Evolutionary conservation across 495 filamentous ascomycete genomes (phyloP).

Genomic region (Penicillium cinerascens): DNA sequence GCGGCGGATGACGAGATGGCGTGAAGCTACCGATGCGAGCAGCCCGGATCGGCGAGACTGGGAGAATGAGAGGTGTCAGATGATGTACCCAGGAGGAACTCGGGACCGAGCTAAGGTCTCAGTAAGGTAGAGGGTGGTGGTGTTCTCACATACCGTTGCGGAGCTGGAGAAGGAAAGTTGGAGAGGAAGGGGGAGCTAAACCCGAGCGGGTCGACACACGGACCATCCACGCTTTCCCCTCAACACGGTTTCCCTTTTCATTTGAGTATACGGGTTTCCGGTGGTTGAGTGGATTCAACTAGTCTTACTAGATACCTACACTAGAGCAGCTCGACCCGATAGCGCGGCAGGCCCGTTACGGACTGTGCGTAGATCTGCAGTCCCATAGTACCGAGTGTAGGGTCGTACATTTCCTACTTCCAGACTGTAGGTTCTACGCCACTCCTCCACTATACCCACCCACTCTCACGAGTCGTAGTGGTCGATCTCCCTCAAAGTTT

Average conservation of each 20-base stretch:
- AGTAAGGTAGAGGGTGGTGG: neutral
- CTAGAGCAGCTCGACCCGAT: no score
- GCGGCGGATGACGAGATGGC: constrained; percentile 29
- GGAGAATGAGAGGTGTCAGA: constrained; percentile 23
- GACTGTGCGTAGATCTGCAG: no score
- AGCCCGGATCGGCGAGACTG: constrained; percentile 23
- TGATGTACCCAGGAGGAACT: constrained; percentile 13
- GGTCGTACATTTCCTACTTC: no score
- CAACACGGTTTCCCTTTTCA: neutral
- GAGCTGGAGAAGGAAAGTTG: neutral
- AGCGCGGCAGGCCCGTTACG: no score
- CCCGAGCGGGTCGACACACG: neutral
- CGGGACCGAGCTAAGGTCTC: constrained; percentile 18
- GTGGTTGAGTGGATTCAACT: no score
- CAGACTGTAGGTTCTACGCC: no score
- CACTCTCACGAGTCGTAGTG: neutral
- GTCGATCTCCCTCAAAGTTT: constrained; percentile 5
- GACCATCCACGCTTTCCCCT: neutral
- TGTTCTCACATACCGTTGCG: neutral
- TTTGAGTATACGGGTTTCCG: neutral
- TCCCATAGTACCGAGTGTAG: no score
- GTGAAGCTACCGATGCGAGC: constrained; percentile 28
- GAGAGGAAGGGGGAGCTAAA: neutral
- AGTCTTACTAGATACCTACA: no score
- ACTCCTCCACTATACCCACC: neutral